Conservation (phyloP, 2,329 filamentous ascomycete genomes). For the Penicillium sp. region DNA sequence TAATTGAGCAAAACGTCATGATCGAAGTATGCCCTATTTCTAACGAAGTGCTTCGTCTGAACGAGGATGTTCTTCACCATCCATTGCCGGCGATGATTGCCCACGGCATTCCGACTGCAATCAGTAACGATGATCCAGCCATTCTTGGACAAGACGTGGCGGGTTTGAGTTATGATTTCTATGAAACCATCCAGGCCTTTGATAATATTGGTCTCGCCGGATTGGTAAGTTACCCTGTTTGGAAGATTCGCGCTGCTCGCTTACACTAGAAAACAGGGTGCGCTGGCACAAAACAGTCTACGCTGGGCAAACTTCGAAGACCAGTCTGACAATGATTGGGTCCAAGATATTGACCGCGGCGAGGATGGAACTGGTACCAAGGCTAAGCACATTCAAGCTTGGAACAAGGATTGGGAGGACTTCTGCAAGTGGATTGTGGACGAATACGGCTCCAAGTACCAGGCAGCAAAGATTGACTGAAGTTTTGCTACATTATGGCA, state of each 20-base stretch:
- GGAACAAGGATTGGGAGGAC: slow-evolving; percentile 77
- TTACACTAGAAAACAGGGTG: slow-evolving; percentile 11
- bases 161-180: slow-evolving; percentile 88
- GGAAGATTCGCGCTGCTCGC: background rate
- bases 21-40: slow-evolving; percentile 86
- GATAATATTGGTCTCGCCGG: slow-evolving; percentile 65
- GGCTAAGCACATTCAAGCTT: slow-evolving; percentile 69
- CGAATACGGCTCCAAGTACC: slow-evolving; percentile 36
- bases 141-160: slow-evolving; percentile 79
- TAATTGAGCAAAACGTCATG: slow-evolving; percentile 80
- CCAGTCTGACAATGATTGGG: slow-evolving; percentile 67
- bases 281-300: slow-evolving; percentile 84
- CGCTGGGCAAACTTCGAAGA: slow-evolving; percentile 85
- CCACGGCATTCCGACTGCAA: slow-evolving; percentile 73
- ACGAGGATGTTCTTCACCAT: slow-evolving; percentile 71
- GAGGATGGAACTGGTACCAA: slow-evolving; percentile 67
- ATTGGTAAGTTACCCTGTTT: background rate
- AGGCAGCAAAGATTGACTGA: background rate
- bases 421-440: slow-evolving; percentile 78
- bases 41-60: slow-evolving; percentile 81
- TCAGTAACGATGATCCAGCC: slow-evolving; percentile 88
- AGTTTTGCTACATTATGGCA: background rate
- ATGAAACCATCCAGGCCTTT: slow-evolving; percentile 87
- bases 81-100: slow-evolving; percentile 79
- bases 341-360: slow-evolving; percentile 69